Evolutionary conservation across 164 flowering plant species (phyloP).

Genomic region (Malania oleifera): DNA sequence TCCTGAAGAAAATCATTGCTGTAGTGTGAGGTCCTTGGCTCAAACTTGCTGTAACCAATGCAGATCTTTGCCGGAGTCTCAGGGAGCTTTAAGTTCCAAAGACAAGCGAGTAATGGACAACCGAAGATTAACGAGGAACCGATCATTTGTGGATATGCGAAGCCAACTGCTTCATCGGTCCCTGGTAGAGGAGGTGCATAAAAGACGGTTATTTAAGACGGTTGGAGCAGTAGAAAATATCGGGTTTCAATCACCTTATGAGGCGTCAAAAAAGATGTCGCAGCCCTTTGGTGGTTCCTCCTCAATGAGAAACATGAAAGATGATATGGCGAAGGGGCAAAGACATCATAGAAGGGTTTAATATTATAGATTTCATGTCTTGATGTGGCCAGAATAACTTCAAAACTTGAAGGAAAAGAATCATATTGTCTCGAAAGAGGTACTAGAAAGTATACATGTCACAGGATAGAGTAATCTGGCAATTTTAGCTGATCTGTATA

Average conservation of each 20-base stretch:
- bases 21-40: constrained; percentile 11
- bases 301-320: constrained; percentile 5
- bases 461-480: too few species aligned
- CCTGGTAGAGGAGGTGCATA: constrained; percentile 47
- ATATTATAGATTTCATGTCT: not conserved
- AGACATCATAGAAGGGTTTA: constrained; percentile 1
- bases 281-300: not conserved
- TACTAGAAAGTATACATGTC: too few species aligned
- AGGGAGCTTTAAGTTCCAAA: constrained; percentile 16
- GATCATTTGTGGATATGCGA: constrained; percentile 44
- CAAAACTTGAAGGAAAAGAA: not conserved
- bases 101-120: constrained; percentile 14
- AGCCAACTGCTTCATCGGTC: constrained; percentile 47
- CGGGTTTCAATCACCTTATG: constrained; percentile 46
- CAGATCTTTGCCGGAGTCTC: constrained; percentile 14
- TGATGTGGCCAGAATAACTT: not conserved
- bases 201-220: constrained; percentile 41
- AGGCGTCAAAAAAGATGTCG: constrained; percentile 9
- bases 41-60: constrained; percentile 15
- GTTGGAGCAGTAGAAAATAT: constrained; percentile 47
- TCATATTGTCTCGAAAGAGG: too few species aligned
- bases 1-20: constrained; percentile 24
- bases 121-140: constrained; percentile 37
- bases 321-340: constrained; percentile 11
- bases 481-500: too few species aligned